Evolutionary conservation across 2,329 filamentous ascomycete genomes (phyloP).

Genomic region (Neonectria ditissima): DNA sequence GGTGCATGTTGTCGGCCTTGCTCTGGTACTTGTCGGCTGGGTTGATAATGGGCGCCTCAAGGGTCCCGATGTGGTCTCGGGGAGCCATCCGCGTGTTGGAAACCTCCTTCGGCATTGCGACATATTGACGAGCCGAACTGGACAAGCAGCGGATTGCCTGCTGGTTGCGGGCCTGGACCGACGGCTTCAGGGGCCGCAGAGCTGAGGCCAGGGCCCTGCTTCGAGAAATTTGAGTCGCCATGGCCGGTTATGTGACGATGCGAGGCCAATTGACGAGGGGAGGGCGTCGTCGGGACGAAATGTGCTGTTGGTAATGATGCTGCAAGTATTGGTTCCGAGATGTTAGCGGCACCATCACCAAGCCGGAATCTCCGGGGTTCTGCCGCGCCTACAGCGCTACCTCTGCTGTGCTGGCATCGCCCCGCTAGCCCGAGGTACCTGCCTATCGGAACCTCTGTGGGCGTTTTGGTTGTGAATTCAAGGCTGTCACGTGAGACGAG

Average conservation of each 20-base stretch:
- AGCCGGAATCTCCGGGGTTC: constrained; percentile 44
- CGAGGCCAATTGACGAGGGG: constrained; percentile 59
- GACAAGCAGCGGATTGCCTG: constrained; percentile 63
- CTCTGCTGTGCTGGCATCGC: background rate
- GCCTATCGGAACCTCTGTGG: constrained; percentile 20
- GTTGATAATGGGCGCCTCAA: constrained; percentile 86
- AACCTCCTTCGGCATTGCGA: constrained; percentile 70
- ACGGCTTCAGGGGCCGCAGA: constrained; percentile 64
- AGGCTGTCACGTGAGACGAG: constrained; percentile 40
- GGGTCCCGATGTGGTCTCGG: constrained; percentile 68
- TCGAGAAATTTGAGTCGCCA: constrained; percentile 72
- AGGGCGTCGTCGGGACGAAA: constrained; percentile 43
- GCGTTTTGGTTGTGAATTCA: constrained; percentile 18
- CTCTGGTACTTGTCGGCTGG: constrained; percentile 92
- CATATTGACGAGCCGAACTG: constrained; percentile 60
- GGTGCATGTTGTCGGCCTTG: constrained; percentile 89
- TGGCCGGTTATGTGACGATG: constrained; percentile 54
- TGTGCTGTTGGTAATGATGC: constrained; percentile 49
- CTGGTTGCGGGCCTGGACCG: constrained; percentile 55
- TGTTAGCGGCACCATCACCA: constrained; percentile 37
- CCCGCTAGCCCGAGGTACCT: constrained; percentile 27
- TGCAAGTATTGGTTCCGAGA: constrained; percentile 44
- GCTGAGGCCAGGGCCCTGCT: constrained; percentile 67
- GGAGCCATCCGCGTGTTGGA: constrained; percentile 76
- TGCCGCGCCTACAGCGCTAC: constrained; percentile 45